Conservation (phyloP, 164 flowering plant genomes). For the Euptelea pleiosperma region DNA sequence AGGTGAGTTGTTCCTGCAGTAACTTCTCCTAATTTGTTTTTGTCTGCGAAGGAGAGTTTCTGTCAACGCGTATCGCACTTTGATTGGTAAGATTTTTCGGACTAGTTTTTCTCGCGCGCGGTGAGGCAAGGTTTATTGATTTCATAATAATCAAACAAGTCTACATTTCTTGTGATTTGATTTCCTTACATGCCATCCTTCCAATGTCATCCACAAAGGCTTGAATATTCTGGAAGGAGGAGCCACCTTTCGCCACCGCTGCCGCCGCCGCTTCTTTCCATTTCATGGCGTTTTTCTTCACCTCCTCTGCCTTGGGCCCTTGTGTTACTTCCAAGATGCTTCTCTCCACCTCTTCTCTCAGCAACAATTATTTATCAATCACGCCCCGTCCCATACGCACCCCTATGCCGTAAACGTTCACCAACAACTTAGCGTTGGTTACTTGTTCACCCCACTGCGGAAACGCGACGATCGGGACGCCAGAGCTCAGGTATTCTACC, state of each 20-base stretch:
- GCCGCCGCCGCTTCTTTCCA: conserved; percentile 60
- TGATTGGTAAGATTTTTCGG: too few relatives aligned
- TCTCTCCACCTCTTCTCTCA: conserved; percentile 52
- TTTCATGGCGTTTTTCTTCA: conserved; percentile 46
- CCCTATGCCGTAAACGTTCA: conserved; percentile 51
- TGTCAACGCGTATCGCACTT: too few relatives aligned
- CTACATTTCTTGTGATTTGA: too few relatives aligned
- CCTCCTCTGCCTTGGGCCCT: conserved; percentile 53
- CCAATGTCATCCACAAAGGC: conserved; percentile 36
- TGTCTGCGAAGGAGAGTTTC: too few relatives aligned
- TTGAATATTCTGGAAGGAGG: conserved; percentile 47
- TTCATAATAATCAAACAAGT: too few relatives aligned
- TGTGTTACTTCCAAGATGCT: conserved; percentile 43
- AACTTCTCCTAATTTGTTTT: too few relatives aligned
- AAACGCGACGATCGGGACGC: conserved; percentile 55
- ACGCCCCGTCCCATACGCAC: conserved; percentile 40
- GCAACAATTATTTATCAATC: conserved; percentile 31
- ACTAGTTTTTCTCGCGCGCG: too few relatives aligned
- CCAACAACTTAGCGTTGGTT: conserved; percentile 55
- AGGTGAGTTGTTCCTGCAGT: too few relatives aligned
- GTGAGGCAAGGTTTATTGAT: too few relatives aligned
- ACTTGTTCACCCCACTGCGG: conserved; percentile 80
- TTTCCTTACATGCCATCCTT: too few relatives aligned
- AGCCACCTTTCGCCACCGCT: conserved; percentile 63
- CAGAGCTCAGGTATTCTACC: conserved; percentile 48